Conservation (phyloP, 208 protist species). For the Acanthamoeba castellanii region DNA sequence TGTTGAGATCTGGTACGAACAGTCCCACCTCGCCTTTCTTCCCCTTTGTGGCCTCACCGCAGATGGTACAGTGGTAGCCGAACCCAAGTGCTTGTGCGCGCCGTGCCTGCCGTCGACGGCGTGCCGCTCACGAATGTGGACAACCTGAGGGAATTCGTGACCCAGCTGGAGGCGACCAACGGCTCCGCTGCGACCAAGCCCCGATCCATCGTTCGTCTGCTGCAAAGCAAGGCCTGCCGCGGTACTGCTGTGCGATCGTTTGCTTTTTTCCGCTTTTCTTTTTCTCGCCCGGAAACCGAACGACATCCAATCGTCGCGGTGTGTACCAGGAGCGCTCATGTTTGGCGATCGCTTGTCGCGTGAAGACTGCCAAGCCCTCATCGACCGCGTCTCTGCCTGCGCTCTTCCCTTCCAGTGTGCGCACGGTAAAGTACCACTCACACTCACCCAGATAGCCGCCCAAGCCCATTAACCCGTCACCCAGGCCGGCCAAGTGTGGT, state of each 20-base stretch:
- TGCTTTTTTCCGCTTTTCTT: not conserved
- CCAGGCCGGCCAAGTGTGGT: not conserved
- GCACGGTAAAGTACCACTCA: not conserved
- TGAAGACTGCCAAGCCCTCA: not conserved
- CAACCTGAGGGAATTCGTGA: not conserved
- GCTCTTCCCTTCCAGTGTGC: slow-evolving; percentile 67
- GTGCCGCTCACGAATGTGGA: not conserved
- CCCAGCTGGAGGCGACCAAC: slow-evolving; percentile 34
- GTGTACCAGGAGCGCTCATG: slow-evolving; percentile 25
- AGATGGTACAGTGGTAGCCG: not conserved
- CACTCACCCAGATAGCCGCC: not conserved
- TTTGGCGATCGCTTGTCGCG: slow-evolving; percentile 14
- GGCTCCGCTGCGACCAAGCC: slow-evolving; percentile 35
- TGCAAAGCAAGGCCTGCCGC: slow-evolving; percentile 65
- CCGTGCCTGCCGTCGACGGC: not conserved
- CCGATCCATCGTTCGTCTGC: not conserved
- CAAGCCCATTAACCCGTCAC: not conserved
- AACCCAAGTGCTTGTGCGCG: not conserved
- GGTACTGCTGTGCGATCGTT: not conserved
- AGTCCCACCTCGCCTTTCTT: not conserved
- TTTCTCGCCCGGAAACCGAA: not conserved
- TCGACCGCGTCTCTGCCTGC: not conserved
- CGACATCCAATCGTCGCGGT: not conserved
- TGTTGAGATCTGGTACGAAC: not conserved
- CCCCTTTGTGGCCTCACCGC: not conserved